Evolutionary conservation across 345 rosid species (phyloP).

Genomic region (Aurinia saxatilis): DNA sequence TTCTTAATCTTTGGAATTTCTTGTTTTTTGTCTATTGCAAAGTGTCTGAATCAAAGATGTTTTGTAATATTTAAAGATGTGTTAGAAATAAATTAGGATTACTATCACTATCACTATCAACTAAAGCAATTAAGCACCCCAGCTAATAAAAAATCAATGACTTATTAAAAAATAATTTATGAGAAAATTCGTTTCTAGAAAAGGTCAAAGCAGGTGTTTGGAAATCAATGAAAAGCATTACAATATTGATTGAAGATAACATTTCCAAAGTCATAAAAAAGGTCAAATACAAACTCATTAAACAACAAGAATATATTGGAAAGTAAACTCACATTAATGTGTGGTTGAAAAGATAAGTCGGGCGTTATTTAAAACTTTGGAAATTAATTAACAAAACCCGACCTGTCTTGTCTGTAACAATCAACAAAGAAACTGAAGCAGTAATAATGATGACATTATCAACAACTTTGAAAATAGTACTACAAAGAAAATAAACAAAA

Average conservation of each 20-base stretch:
- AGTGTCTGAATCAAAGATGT: too few species aligned
- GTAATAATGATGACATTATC: constrained; percentile 22
- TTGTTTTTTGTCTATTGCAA: not conserved
- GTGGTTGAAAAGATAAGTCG: constrained; percentile 10
- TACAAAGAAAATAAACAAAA: too few species aligned
- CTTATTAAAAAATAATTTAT: not conserved
- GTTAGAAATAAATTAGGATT: too few species aligned
- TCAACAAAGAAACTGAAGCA: constrained; percentile 19
- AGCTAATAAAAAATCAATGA: not conserved
- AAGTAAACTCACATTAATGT: constrained; percentile 13
- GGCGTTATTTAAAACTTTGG: constrained; percentile 16
- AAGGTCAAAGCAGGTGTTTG: constrained; percentile 8
- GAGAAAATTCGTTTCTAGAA: not conserved
- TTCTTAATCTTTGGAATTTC: not conserved
- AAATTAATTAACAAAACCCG: constrained; percentile 14
- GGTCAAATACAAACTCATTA: not conserved
- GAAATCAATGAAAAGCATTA: constrained; percentile 7
- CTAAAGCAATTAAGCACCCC: not conserved
- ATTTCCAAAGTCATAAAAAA: not conserved
- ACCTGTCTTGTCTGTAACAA: constrained; percentile 27
- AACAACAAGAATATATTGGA: not conserved
- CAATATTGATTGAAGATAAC: not conserved
- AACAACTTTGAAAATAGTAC: constrained; percentile 17
- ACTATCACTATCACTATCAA: not conserved
- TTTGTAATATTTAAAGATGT: too few species aligned